A percentile compares a stretch with the other conserved stretches of the same genome.
Conservation (phyloP, 2,329 filamentous ascomycete species). For the Passalora sequoiae region DNA sequence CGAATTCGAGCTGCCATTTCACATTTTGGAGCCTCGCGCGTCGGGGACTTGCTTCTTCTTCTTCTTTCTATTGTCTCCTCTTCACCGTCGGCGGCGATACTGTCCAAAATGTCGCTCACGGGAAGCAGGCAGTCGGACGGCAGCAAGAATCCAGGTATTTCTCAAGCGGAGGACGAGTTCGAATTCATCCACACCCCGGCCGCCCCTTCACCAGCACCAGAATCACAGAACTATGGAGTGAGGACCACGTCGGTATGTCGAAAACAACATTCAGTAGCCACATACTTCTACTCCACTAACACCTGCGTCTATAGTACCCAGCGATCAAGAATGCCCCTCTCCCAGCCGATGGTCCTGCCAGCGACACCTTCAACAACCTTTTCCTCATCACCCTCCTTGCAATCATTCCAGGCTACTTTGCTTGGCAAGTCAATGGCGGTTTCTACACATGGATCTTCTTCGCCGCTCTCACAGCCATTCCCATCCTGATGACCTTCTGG, state of each 20-base stretch:
- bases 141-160: conserved; percentile 19
- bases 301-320: conserved; percentile 56
- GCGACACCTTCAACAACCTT: conserved; percentile 81
- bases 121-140: conserved; percentile 3
- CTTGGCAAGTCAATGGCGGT: conserved; percentile 79
- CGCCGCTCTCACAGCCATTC: conserved; percentile 68
- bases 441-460: conserved; percentile 86
- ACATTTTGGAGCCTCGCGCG: no score
- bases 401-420: conserved; percentile 70
- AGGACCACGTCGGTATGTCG: conserved; percentile 53
- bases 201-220: conserved; percentile 48
- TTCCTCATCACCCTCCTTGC: conserved; percentile 66
- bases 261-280: conserved; percentile 2
- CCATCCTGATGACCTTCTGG: conserved; percentile 80
- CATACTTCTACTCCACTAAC: conserved; percentile 8
- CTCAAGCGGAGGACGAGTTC: conserved; percentile 50
- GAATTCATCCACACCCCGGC: conserved; percentile 63
- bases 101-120: neutral
- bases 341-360: conserved; percentile 79
- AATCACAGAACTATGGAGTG: conserved; percentile 55
- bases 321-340: conserved; percentile 92
- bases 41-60: no score
- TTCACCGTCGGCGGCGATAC: no score
- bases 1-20: no score
- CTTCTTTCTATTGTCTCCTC: no score